Percentiles rank a stretch among this genome's conserved stretches.
Evolutionary conservation across 148 eudicot species (phyloP).

Genomic region (Selenicereus undatus): DNA sequence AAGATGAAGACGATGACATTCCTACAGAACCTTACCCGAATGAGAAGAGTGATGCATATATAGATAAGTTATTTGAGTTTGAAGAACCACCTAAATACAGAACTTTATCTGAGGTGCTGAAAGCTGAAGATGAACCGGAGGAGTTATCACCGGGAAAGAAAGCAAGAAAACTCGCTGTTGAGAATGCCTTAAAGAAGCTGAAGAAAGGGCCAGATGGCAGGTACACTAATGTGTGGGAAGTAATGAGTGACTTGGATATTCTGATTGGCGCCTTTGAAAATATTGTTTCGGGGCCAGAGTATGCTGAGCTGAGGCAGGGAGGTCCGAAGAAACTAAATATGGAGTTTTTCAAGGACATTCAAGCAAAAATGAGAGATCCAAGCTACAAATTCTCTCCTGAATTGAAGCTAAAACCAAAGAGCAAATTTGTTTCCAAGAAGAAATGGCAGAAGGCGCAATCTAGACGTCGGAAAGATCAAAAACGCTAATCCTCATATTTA

Average conservation of each 20-base stretch:
- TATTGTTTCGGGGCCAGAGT: slow-evolving; percentile 89
- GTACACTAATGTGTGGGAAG: slow-evolving; percentile 89
- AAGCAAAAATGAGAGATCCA: slow-evolving; percentile 91
- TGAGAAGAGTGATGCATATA: slow-evolving; percentile 77
- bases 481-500: slow-evolving; percentile 32
- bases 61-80: slow-evolving; percentile 85
- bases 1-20: slow-evolving; percentile 75
- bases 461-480: slow-evolving; percentile 72
- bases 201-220: slow-evolving; percentile 98
- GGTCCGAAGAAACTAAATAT: slow-evolving; percentile 87
- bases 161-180: slow-evolving; percentile 88
- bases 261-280: slow-evolving; percentile 92
- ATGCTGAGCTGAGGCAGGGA: slow-evolving; percentile 82
- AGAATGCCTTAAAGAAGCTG: slow-evolving; percentile 86
- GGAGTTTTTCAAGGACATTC: slow-evolving; percentile 90
- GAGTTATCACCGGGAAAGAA: slow-evolving; percentile 90
- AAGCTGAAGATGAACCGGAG: slow-evolving; percentile 76
- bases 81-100: slow-evolving; percentile 80
- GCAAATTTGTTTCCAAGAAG: slow-evolving; percentile 67
- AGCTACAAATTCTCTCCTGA: slow-evolving; percentile 82
- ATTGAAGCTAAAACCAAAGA: slow-evolving; percentile 87
- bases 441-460: slow-evolving; percentile 86
- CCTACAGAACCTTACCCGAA: slow-evolving; percentile 88
- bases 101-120: slow-evolving; percentile 63
- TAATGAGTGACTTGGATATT: slow-evolving; percentile 88